Base-by-base conservation (phyloP, 164 flowering plant species). In the Dillenia suffruticosa region DNA sequence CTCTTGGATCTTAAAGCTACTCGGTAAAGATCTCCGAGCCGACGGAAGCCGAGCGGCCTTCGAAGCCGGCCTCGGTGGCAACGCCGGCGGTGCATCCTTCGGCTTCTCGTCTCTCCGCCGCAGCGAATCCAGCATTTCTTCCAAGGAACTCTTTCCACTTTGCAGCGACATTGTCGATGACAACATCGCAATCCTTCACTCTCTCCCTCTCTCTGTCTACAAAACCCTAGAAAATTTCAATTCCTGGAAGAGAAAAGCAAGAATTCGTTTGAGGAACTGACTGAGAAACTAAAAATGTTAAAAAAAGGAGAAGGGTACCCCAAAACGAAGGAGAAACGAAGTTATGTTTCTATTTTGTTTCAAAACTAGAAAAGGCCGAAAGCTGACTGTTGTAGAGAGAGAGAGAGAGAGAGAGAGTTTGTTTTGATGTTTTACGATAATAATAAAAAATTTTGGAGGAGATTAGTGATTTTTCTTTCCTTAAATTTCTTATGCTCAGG, bases 61-160 rank as follows among this genome's bases (percentile, higher is more conserved):
- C 2, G 96, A 86, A 1, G 83, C 73, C 2, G 97, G 98, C 54
- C 98, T 74, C 9, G 86, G 58, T 0, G 98, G 98, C 67, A 94
- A 79, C 22, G 85, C 96, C 9, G 98, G 98, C 11, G 90, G 98
- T 66, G 77, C n/a, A 69, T 89, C 96, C 68, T 70, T 83, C 0
- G 95, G 80, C 71, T 63, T 77, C 71, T 85, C 85, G 15, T 87
- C 97, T 49, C 78, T 78, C 59, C 67, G 76, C 64, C 82, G 70
- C 32, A 94, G 79, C 15, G 88, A 83, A 9, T 94, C 97, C 68
- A 94, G 77, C 98, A 94, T 90, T 69, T 84, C 98, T 70, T 91
- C 98, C 65, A 93, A 65, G 54, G 98, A 93, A 67, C 96, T 90
- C 46, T 89, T 81, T 22, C 74, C 66, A 19, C 66, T 61, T 44